phyloP scores from a whole-genome alignment of 306 rosid genomes.

The Echinosophora koreensis region DNA sequence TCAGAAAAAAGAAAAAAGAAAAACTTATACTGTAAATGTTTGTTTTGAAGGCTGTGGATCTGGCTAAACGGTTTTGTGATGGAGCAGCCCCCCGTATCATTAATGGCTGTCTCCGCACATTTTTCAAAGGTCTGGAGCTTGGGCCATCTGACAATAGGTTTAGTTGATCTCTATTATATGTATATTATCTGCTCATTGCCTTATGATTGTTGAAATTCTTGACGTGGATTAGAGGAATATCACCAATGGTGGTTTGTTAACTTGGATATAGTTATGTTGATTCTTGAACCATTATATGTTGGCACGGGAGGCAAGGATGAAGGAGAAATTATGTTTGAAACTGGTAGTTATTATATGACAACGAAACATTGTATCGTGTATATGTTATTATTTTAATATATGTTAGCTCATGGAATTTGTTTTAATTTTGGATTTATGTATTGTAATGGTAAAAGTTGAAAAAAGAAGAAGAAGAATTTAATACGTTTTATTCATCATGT shows the following conservation, averaged over 20 bases:
- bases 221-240: slow-evolving; percentile 25
- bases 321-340: slow-evolving; percentile 8
- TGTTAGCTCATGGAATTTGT: not conserved
- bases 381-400: slow-evolving; percentile 2
- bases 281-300: not conserved
- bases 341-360: not conserved
- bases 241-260: slow-evolving; percentile 18
- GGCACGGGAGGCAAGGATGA: not conserved
- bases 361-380: slow-evolving; percentile 1
- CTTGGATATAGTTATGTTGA: not conserved
- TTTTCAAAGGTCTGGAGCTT: slow-evolving; percentile 58
- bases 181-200: slow-evolving; percentile 32
- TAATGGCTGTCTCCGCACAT: slow-evolving; percentile 91
- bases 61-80: slow-evolving; percentile 93
- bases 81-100: slow-evolving; percentile 93
- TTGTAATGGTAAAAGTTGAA: not conserved
- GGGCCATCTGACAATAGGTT: slow-evolving; percentile 39
- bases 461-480: too few relatives aligned
- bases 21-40: slow-evolving; percentile 2
- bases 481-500: too few relatives aligned
- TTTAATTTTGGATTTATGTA: not conserved
- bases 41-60: slow-evolving; percentile 88
- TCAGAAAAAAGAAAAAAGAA: not conserved
- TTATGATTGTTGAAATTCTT: slow-evolving; percentile 10
- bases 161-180: slow-evolving; percentile 28